A percentile compares a stretch with the other conserved stretches of the same genome.
Evolutionary conservation across 805 yeast genomes (phyloP).

Genomic region (Monosporozyma aerobia): DNA sequence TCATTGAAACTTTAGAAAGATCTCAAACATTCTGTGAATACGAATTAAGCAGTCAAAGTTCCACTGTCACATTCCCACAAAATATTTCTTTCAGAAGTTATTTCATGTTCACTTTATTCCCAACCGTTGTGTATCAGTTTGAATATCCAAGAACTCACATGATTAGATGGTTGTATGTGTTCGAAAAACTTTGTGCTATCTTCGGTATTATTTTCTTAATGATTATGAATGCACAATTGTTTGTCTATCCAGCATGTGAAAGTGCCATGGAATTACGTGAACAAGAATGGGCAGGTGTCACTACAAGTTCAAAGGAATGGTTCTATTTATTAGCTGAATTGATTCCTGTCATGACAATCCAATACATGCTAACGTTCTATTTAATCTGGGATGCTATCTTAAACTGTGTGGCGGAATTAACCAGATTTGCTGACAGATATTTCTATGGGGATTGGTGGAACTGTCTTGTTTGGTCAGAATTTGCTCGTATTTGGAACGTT

Average conservation of each 20-base stretch:
- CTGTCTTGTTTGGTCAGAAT: conserved; percentile 86
- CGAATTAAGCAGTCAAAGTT: conserved; percentile 57
- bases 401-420: conserved; percentile 82
- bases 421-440: conserved; percentile 79
- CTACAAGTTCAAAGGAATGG: conserved; percentile 20
- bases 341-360: conserved; percentile 68
- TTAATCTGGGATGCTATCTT: conserved; percentile 93
- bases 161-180: conserved; percentile 62
- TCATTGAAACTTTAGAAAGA: conserved; percentile 32
- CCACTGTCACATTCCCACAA: conserved; percentile 46
- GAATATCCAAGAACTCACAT: conserved; percentile 67
- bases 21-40: conserved; percentile 60
- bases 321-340: conserved; percentile 48
- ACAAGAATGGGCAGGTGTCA: conserved; percentile 15
- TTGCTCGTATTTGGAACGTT: conserved; percentile 86
- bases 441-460: conserved; percentile 99
- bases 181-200: conserved; percentile 63
- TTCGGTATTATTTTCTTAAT: conserved; percentile 80
- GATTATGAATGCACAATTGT: conserved; percentile 70
- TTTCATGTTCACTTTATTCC: conserved; percentile 77
- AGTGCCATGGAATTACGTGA: conserved; percentile 46
- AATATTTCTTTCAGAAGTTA: conserved; percentile 60
- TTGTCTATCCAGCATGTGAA: conserved; percentile 64
- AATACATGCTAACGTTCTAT: conserved; percentile 73
- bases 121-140: conserved; percentile 76